phyloP scores from a whole-genome alignment of 1,284 basidiomycete species.

The Malassezia dermatis region DNA sequence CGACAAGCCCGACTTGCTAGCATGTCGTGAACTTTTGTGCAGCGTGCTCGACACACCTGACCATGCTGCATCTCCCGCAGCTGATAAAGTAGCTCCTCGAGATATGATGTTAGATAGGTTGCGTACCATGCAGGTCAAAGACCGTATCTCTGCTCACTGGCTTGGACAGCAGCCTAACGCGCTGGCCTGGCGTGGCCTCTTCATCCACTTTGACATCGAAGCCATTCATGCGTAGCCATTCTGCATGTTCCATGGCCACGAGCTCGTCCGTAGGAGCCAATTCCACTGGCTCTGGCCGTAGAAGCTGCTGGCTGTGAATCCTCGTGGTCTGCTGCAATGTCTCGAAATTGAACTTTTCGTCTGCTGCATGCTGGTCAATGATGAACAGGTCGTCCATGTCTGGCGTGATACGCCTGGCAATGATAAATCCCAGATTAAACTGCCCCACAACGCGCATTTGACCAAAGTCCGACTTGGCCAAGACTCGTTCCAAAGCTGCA shows the following conservation, averaged over 20 bases:
- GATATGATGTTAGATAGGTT: conserved; percentile 54
- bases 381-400: conserved; percentile 61
- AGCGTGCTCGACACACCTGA: conserved; percentile 62
- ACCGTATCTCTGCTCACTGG: conserved; percentile 80
- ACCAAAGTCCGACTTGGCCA: conserved; percentile 76
- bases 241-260: conserved; percentile 72
- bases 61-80: conserved; percentile 63
- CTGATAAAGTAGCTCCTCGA: conserved; percentile 84
- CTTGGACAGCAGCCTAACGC: conserved; percentile 66
- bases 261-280: conserved; percentile 83
- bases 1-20: conserved; percentile 92
- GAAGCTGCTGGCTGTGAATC: conserved; percentile 74
- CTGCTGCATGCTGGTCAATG: conserved; percentile 63
- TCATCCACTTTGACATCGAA: conserved; percentile 61
- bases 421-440: conserved; percentile 93
- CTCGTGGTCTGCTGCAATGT: conserved; percentile 73
- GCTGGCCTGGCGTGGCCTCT: conserved; percentile 53
- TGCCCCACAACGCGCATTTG: conserved; percentile 80
- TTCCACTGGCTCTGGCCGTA: conserved; percentile 68
- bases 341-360: conserved; percentile 99
- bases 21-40: conserved; percentile 86
- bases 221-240: conserved; percentile 71
- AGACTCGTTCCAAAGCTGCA: conserved; percentile 68
- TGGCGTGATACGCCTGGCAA: conserved; percentile 56
- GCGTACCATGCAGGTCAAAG: conserved; percentile 62